Evolutionary conservation across 768 basidiomycete species (phyloP).

Genomic region (Russula sp.): DNA sequence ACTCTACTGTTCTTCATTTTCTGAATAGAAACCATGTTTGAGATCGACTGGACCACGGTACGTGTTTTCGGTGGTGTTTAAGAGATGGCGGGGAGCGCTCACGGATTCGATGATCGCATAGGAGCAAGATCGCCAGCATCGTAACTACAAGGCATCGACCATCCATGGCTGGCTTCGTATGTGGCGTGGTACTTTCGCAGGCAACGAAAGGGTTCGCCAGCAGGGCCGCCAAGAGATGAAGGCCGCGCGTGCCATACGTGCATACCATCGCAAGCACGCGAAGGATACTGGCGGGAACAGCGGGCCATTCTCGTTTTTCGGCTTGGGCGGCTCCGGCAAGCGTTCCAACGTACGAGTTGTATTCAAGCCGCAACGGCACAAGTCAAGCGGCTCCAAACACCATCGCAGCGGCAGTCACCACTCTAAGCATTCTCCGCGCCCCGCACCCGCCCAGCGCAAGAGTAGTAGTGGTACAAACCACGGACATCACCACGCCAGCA

Average conservation of each 20-base stretch:
- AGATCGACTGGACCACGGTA: conserved; percentile 20
- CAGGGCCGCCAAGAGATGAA: conserved; percentile 21
- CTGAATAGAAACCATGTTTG: conserved; percentile 7
- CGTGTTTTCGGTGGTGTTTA: neutral
- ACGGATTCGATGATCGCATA: neutral
- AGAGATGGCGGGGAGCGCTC: neutral
- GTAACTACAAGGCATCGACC: conserved; percentile 18
- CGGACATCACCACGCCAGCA: neutral
- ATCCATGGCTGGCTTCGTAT: conserved; percentile 23
- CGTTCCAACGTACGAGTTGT: neutral
- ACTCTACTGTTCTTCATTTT: neutral
- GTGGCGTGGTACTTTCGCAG: conserved; percentile 21
- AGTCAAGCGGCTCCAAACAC: neutral
- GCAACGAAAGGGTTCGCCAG: conserved; percentile 20
- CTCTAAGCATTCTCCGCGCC: neutral
- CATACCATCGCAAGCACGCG: neutral
- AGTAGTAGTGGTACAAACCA: neutral
- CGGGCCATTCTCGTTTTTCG: conserved; percentile 11
- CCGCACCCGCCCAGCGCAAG: conserved; percentile 4
- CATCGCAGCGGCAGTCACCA: neutral
- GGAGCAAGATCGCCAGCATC: conserved; percentile 9
- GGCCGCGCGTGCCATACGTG: conserved; percentile 12
- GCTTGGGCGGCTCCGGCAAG: neutral
- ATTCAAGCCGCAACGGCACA: neutral
- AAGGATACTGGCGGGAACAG: neutral